These are phyloP conservation scores for Drosera spatulata DNA, from an alignment of 179 eudicot species.

Conservation along the genomic window DNA sequence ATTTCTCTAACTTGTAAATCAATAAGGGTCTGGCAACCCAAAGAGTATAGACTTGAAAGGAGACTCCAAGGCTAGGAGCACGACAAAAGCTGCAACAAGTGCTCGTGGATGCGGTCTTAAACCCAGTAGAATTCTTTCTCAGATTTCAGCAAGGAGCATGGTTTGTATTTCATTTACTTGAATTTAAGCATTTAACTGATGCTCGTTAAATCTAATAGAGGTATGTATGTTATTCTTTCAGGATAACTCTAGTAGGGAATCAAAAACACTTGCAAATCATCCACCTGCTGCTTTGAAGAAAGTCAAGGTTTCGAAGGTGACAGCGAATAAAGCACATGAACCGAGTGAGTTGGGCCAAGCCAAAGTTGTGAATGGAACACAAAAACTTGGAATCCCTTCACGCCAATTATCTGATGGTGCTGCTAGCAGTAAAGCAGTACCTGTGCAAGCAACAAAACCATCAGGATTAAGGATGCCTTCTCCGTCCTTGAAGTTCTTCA, in stretches of 20 bases:
- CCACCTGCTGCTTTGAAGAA: slow-evolving; percentile 9
- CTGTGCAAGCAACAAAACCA: slow-evolving; percentile 32
- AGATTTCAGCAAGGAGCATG: slow-evolving; percentile 24
- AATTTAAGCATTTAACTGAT: not conserved
- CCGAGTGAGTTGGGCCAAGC: slow-evolving; percentile 13
- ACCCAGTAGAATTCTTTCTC: slow-evolving; percentile 22
- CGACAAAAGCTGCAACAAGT: slow-evolving; percentile 23
- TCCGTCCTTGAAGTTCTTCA: slow-evolving; percentile 73
- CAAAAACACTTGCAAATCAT: slow-evolving; percentile 12
- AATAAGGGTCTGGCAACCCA: slow-evolving; percentile 28
- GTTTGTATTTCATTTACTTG: slow-evolving; percentile 20
- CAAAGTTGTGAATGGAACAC: slow-evolving; percentile 17
- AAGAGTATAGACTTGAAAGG: slow-evolving; percentile 22
- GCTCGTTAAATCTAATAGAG: not conserved
- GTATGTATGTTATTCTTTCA: slow-evolving; percentile 3
- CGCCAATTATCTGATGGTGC: slow-evolving; percentile 10
- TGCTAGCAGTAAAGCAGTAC: slow-evolving; percentile 9
- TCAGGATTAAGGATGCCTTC: slow-evolving; percentile 93
- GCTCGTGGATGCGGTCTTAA: slow-evolving; percentile 16
- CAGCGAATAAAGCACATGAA: slow-evolving; percentile 15
- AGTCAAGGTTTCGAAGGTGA: slow-evolving; percentile 12
- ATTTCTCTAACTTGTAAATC: not conserved
- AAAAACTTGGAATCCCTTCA: slow-evolving; percentile 15
- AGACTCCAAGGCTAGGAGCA: slow-evolving; percentile 16
- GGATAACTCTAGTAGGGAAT: slow-evolving; percentile 15